Evolutionary conservation across 1,284 basidiomycete genomes (phyloP).

Genomic region (Ganoderma sinense): DNA sequence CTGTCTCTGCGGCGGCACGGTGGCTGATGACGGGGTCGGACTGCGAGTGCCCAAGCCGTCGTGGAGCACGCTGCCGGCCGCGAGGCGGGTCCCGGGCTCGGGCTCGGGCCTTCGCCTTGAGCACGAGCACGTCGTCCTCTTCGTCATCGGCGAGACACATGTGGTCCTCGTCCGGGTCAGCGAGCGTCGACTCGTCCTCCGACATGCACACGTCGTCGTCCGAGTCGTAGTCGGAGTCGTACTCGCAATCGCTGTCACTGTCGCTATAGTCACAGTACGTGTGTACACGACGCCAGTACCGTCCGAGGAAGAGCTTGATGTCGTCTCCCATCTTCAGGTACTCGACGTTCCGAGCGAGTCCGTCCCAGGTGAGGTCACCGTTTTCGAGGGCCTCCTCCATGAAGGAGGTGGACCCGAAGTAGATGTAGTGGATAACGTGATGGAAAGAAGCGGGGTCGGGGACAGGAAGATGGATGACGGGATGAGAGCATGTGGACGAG

Average conservation of each 20-base stretch:
- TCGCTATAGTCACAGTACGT: conserved; percentile 43
- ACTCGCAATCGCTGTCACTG: conserved; percentile 34
- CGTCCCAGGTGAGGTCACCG: conserved; percentile 76
- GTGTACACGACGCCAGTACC: conserved; percentile 60
- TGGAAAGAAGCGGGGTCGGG: conserved; percentile 79
- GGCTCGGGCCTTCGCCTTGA: conserved; percentile 35
- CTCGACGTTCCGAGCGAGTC: conserved; percentile 82
- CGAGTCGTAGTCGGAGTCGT: conserved; percentile 39
- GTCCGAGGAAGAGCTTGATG: conserved; percentile 71
- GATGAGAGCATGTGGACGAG: conserved; percentile 61
- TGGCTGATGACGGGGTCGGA: conserved; percentile 41
- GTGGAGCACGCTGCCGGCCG: conserved; percentile 38
- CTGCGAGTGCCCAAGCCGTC: conserved; percentile 42
- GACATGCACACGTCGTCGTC: conserved; percentile 37
- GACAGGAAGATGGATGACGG: conserved; percentile 76
- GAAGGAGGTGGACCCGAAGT: conserved; percentile 68
- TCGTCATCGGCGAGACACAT: conserved; percentile 39
- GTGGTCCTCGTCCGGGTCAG: conserved; percentile 30
- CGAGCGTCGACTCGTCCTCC: conserved; percentile 34
- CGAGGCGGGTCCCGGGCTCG: conserved; percentile 34
- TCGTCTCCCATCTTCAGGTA: conserved; percentile 76
- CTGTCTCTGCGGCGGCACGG: conserved; percentile 30
- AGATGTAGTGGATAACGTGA: conserved; percentile 79
- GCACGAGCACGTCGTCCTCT: conserved; percentile 37
- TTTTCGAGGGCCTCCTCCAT: conserved; percentile 68